Percentiles rank a stretch among this genome's conserved stretches.
These are phyloP conservation scores for Haemoproteus tartakovskyi DNA, from an alignment of 169 alveolate species.

Conservation along the genomic window DNA sequence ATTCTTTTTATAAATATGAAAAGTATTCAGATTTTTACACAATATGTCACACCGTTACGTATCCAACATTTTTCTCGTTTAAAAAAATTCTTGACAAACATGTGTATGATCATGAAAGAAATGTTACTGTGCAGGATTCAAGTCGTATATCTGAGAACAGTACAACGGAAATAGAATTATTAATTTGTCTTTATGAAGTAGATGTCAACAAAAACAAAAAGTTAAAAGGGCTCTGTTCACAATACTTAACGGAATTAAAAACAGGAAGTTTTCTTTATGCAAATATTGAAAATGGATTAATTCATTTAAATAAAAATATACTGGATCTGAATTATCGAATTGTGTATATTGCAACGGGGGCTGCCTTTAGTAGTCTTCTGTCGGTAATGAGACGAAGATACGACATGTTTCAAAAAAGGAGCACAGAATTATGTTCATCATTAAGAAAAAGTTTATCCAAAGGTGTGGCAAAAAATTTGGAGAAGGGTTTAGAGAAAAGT, in stretches of 20 bases:
- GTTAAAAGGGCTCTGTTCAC: conserved; percentile 36
- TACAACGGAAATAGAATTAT: conserved; percentile 36
- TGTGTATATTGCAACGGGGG: conserved; percentile 46
- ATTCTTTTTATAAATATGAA: neutral
- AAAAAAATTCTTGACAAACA: no score
- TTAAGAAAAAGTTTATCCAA: neutral
- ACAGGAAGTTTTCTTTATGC: conserved; percentile 31
- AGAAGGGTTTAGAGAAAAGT: neutral
- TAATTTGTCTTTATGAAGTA: conserved; percentile 24
- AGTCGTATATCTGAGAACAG: no score
- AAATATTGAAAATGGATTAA: conserved; percentile 22
- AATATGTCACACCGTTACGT: no score
- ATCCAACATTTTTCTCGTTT: no score
- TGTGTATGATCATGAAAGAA: no score
- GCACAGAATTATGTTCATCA: neutral
- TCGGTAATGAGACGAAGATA: conserved; percentile 9
- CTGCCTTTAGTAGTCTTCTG: conserved; percentile 46
- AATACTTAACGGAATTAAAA: conserved; percentile 30
- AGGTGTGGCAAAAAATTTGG: neutral
- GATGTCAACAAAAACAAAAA: conserved; percentile 44
- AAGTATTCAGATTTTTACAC: conserved; percentile 21
- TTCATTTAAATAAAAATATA: conserved; percentile 33
- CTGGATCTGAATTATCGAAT: conserved; percentile 21
- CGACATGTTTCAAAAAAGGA: conserved; percentile 9
- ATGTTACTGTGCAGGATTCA: neutral